phyloP scores from a whole-genome alignment of 2,329 filamentous ascomycete species.

The Fusarium redolens region DNA sequence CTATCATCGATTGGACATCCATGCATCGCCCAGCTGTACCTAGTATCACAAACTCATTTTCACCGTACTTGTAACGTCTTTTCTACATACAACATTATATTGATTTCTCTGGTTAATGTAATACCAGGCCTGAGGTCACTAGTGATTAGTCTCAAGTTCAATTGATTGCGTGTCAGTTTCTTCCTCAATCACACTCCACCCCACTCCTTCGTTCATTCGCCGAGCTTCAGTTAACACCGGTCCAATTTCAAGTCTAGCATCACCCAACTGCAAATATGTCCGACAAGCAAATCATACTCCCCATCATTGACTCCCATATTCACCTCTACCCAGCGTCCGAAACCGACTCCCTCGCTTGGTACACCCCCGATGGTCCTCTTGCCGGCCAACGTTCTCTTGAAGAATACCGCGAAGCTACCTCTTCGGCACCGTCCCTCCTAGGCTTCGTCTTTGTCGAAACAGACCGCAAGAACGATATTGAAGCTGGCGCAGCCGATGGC shows the following conservation, averaged over 20 bases:
- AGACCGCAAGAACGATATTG: slow-evolving; percentile 74
- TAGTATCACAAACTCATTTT: slow-evolving; percentile 4
- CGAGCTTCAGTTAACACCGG: not conserved
- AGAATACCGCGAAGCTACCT: slow-evolving; percentile 67
- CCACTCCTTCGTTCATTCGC: not conserved
- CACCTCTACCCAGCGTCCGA: slow-evolving; percentile 84
- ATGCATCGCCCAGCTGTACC: not conserved
- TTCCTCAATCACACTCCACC: not conserved
- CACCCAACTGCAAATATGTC: slow-evolving; percentile 47
- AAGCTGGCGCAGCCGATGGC: slow-evolving; percentile 56
- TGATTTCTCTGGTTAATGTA: not conserved
- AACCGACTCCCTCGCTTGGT: slow-evolving; percentile 76
- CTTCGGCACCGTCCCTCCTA: slow-evolving; percentile 58
- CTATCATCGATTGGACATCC: slow-evolving; percentile 7
- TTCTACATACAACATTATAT: slow-evolving; percentile 2
- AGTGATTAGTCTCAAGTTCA: not conserved
- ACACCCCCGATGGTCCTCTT: slow-evolving; percentile 68
- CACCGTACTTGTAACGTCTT: slow-evolving; percentile 30
- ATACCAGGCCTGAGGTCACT: not conserved
- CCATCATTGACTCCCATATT: slow-evolving; percentile 90
- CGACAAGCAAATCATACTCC: slow-evolving; percentile 57
- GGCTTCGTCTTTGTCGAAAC: slow-evolving; percentile 89
- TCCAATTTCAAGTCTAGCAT: not conserved
- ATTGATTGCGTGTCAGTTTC: not conserved
- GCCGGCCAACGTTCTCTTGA: slow-evolving; percentile 71